Conservation (phyloP, 2,329 filamentous ascomycete genomes). For the Sporothrix schenckii region DNA sequence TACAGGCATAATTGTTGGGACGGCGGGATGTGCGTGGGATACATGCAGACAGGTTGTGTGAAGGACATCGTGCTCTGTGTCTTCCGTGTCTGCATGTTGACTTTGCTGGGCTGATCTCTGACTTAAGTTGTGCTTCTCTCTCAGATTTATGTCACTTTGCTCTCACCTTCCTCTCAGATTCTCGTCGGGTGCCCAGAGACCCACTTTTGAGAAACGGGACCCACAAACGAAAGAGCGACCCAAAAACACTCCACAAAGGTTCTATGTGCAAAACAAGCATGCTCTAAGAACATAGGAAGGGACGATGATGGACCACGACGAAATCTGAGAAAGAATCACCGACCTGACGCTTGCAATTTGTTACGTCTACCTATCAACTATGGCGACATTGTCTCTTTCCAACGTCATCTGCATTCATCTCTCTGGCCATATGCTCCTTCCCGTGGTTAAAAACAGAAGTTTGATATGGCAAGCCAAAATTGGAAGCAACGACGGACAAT, state of each 20-base stretch:
- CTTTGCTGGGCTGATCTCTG: too few relatives aligned
- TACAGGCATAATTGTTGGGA: background rate
- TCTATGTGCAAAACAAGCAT: background rate
- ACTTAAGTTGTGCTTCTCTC: background rate
- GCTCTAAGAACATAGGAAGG: background rate
- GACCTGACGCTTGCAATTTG: background rate
- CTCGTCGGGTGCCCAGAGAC: background rate
- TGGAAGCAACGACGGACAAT: background rate
- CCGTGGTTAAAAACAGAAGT: background rate
- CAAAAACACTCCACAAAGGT: background rate
- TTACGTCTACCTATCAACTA: background rate
- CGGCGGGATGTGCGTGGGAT: background rate
- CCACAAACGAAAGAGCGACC: background rate
- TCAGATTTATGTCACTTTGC: background rate
- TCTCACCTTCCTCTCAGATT: background rate
- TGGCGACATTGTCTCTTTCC: background rate
- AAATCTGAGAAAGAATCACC: conserved; percentile 7
- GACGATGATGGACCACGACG: background rate
- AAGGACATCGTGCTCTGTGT: too few relatives aligned
- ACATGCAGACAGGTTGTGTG: too few relatives aligned
- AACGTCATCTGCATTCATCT: background rate
- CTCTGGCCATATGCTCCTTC: background rate
- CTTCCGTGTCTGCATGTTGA: too few relatives aligned
- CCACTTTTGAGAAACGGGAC: background rate
- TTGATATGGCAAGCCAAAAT: background rate